Base-by-base conservation (phyloP, 192 early-diverging fungal species). In the Linnemannia hyalina region DNA sequence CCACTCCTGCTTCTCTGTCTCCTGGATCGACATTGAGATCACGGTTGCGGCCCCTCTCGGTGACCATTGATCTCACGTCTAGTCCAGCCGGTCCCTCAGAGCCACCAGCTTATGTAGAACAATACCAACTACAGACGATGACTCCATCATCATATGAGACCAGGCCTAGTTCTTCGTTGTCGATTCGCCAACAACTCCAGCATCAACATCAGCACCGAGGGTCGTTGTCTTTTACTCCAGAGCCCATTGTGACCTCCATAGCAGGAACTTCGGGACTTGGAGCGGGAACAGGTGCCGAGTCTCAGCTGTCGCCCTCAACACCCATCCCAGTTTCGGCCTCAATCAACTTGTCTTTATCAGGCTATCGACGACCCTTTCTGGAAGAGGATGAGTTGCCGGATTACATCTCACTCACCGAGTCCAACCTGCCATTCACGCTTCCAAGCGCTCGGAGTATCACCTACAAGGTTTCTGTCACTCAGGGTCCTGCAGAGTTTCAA, bases 321-420 rank as follows among this genome's bases (percentile, higher is more conserved):
- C 29, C 72, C 46, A 26, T 49, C 26, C 40, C 46, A 47, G 72
- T 36, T 22, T 38, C 44, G 6, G 32, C 54, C 2, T 29, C 38
- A 8, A 35, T 47, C 29, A 52, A 47, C 60, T 35, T 42, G 2
- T 76, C 75, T 22, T 40, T 40, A 42, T 78, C 76, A 36, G 49
- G 18, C 9, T 68, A 68, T 70, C 77, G 78, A 16, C 83, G 74
- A 20, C 69, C 73, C 1, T 80, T 78, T 47, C 22, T 78, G 73
- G 82, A 85, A 29, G 78, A 85, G 20, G 83, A 85, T 29, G 83
- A 85, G 32, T 46, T 85, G 11, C 83, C 83, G 63, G 74, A 68
- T 20, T 85, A 85, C 23, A 71, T 73, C 23, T 55, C 78, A 3
- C 29, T 80, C 0, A 40, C 78, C 3, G 69, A 76, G 15, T 26